Evolutionary conservation across 2,329 filamentous ascomycete genomes (phyloP), one percentile per base, ranked within the genome.

Genomic region (Calycina herbarum): DNA sequence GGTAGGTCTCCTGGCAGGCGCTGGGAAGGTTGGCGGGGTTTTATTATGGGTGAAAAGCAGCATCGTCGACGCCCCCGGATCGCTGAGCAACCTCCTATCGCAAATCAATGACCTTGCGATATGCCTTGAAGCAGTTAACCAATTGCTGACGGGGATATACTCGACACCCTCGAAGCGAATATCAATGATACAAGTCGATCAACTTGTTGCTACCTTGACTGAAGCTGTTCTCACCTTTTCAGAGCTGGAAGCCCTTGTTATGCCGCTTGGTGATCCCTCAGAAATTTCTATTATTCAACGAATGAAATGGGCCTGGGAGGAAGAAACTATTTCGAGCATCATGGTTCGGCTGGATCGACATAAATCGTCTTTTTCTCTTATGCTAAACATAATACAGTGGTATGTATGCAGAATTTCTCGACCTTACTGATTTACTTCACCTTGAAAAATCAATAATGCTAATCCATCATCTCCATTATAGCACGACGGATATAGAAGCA

Each of bases 161-260:
- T 57, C 38, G 11, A 13, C 42, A 17, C 59, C 59, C 2, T 0
- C 38, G 13, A 40, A 29, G 11, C 61, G 65, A 29, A 51, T 61
- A 6, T 17, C 57, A 5, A 64, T 66, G 62, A 66, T 66, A 29
- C 61, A 64, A 40, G 58, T 66, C 13, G 59, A 66, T 51, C 62
- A 66, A 8, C 61, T 66, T 57, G 35, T 61, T 20, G 61, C 48
- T 7, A 62, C 62, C 3, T 59, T 66, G 57, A 66, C 62, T 17
- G 65, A 66, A 29, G 51, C 61, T 15, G 62, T 66, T 20, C 15
- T 64, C 1, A 66, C 65, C 8, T 64, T 66, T n/a, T 60, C 58
- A 7, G 65, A 66, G 51, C 65, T 66, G 29, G 65, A 66, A 33
- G 15, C 24, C 35, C 45, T 66, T 6, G 6, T 48, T 20, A 48